Base-by-base conservation (phyloP, 164 flowering plant species). In the Kingdonia uniflora region DNA sequence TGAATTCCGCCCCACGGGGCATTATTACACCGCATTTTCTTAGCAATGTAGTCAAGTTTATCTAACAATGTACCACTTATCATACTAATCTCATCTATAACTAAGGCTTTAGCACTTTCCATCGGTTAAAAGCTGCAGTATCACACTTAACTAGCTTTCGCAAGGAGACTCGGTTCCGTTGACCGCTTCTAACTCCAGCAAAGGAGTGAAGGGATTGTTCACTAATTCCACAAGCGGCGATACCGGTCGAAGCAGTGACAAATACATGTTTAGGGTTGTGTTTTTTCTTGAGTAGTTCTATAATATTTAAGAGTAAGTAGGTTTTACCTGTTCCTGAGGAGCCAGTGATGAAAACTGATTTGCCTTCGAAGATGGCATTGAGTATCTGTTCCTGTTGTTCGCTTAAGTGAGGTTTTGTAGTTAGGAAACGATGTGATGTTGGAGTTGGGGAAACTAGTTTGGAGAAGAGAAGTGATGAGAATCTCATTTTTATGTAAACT, bases 51-150 rank as follows among this genome's bases (percentile, higher is more conserved):
- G 19, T 74, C 78, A 22, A 79, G 74, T 16, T 47, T 61, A 1
- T 79, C 80, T 21, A 84, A 77, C 20, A 74, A 52, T 7, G 63
- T 62, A 3, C 65, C 72, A 48, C 73, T 70, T 11, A 84, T 61
- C 85, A 84, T 79, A 51, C 87, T 80, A 23, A 72, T 66, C 51
- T 84, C 87, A 61, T 79, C 92, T 0, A 84, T 73, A 20, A 80
- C 68, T 55, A 84, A 59, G 2, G 76, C 91, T 63, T 68, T 64
- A 0, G 54, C 81, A 16, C 52, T 6, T 33, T 57, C 92, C 92
- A 84, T 59, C 80, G 70, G 19, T 13, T 49, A 5, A 1, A 26
- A 26, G 74, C 71, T 13, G 6, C 19, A 20, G 2, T 59, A 50
- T 72, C 51, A 0, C 14, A 14, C 4, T 35, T 0, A 49, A 72